phyloP scores from a whole-genome alignment of 169 alveolate species.

The Plasmodium coatneyi region DNA sequence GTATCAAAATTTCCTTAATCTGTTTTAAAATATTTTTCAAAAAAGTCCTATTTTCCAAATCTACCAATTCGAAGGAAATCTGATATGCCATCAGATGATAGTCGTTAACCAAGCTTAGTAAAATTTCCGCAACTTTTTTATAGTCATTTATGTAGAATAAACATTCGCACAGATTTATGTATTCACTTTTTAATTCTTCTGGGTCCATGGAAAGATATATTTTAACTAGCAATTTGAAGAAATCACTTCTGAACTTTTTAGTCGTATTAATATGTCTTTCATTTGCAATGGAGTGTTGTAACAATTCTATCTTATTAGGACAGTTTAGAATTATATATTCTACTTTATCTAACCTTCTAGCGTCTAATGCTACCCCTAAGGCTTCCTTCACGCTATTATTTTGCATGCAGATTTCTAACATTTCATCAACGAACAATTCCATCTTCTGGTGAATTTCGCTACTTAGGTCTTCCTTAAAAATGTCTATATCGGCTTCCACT shows the following conservation, averaged over 20 bases:
- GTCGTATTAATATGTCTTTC: slow-evolving; percentile 59
- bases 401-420: slow-evolving; percentile 90
- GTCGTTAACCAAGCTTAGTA: slow-evolving; percentile 81
- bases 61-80: slow-evolving; percentile 94
- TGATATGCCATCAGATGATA: slow-evolving; percentile 91
- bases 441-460: slow-evolving; percentile 85
- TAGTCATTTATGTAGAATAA: slow-evolving; percentile 89
- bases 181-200: slow-evolving; percentile 79
- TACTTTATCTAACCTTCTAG: slow-evolving; percentile 93
- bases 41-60: slow-evolving; percentile 92
- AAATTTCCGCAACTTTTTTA: slow-evolving; percentile 90
- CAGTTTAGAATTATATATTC: slow-evolving; percentile 84
- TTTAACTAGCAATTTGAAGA: slow-evolving; percentile 36
- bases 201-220: slow-evolving; percentile 32
- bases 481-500: slow-evolving; percentile 1
- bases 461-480: slow-evolving; percentile 59
- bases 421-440: slow-evolving; percentile 89
- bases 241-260: slow-evolving; percentile 57
- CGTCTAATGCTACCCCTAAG: slow-evolving; percentile 96
- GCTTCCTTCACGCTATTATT: slow-evolving; percentile 91
- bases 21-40: slow-evolving; percentile 80
- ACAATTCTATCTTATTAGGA: slow-evolving; percentile 60
- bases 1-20: slow-evolving; percentile 31
- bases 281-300: slow-evolving; percentile 52
- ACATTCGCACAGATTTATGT: slow-evolving; percentile 86